Conservation (phyloP, 139 green algal genomes). For the Nannochloris sp. region DNA sequence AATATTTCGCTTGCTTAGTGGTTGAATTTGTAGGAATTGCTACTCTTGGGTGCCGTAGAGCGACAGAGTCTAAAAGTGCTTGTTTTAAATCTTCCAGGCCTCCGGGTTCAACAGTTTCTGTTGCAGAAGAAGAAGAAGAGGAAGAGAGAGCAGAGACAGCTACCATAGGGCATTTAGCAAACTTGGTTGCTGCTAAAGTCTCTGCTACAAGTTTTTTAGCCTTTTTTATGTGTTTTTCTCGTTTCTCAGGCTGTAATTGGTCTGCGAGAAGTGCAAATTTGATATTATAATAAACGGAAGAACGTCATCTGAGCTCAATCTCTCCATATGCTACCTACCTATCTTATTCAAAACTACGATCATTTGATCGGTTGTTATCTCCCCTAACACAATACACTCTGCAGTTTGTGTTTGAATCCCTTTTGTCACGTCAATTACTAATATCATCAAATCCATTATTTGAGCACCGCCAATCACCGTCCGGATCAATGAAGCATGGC, state of each 20-base stretch:
- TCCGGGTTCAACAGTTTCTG: neutral
- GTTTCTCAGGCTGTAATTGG: slow-evolving; percentile 49
- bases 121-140: slow-evolving; percentile 37
- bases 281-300: neutral
- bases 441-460: slow-evolving; percentile 95
- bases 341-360: slow-evolving; percentile 91
- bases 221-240: slow-evolving; percentile 51
- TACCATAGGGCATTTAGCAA: slow-evolving; percentile 63
- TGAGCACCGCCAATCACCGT: slow-evolving; percentile 87
- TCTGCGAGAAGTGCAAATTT: slow-evolving; percentile 28
- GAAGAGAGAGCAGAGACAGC: slow-evolving; percentile 56
- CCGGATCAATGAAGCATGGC: slow-evolving; percentile 91
- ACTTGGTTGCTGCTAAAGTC: slow-evolving; percentile 77
- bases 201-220: slow-evolving; percentile 41
- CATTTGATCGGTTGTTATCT: slow-evolving; percentile 71
- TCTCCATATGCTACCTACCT: neutral
- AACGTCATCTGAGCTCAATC: neutral
- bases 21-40: no score
- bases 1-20: no score
- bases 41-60: no score
- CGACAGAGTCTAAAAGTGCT: slow-evolving; percentile 1
- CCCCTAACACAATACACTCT: slow-evolving; percentile 87
- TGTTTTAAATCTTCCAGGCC: slow-evolving; percentile 9
- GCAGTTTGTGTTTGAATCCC: slow-evolving; percentile 87
- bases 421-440: slow-evolving; percentile 93